These are phyloP conservation scores for Tetratostichococcus sp. DNA, from an alignment of 139 green algal species.

Conservation along the genomic window DNA sequence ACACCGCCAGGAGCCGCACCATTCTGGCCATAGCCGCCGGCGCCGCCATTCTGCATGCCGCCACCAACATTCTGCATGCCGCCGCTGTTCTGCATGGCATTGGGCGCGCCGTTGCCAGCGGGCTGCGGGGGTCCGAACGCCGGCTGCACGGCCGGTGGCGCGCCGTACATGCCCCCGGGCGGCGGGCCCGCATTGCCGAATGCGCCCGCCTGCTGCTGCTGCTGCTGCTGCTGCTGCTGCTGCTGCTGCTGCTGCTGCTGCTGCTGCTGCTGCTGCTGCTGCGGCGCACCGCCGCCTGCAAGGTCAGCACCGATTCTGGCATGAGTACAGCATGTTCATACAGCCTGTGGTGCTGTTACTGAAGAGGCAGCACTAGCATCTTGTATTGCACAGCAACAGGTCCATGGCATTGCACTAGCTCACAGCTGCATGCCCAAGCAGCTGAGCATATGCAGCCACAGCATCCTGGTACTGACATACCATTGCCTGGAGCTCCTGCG, in stretches of 20 bases:
- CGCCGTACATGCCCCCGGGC: slow-evolving; percentile 13
- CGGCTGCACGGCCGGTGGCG: neutral
- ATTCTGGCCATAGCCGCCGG: slow-evolving; percentile 22
- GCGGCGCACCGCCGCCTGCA: neutral
- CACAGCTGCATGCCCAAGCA: no score
- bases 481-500: neutral
- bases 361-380: no score
- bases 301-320: no score
- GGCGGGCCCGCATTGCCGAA: slow-evolving; percentile 14
- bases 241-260: no score
- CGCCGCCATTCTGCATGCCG: neutral
- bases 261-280: no score
- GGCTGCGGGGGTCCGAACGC: neutral
- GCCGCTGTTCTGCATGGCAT: slow-evolving; percentile 7
- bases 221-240: no score
- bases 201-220: neutral
- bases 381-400: no score
- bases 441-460: neutral
- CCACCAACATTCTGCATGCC: neutral
- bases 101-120: slow-evolving; percentile 1
- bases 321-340: no score
- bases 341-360: no score
- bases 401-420: no score
- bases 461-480: neutral
- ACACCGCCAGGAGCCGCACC: slow-evolving; percentile 3